Evolutionary conservation across 208 protist genomes (phyloP).

Genomic region (Trypanosoma conorhini): DNA sequence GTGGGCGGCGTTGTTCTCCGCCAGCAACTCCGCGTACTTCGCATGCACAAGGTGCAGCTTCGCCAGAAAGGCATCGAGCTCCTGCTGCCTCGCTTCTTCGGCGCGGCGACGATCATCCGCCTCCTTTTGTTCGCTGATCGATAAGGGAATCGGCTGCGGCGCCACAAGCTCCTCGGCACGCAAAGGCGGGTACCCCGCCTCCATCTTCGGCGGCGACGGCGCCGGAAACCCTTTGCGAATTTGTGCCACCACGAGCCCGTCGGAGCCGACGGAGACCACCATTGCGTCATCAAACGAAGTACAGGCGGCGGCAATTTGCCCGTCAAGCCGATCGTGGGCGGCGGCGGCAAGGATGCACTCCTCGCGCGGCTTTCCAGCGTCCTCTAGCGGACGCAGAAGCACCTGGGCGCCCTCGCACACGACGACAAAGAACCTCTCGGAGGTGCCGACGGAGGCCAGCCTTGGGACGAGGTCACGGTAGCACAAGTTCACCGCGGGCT

Average conservation of each 20-base stretch:
- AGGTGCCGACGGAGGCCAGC: conserved; percentile 33
- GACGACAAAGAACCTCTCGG: conserved; percentile 35
- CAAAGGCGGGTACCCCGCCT: background rate
- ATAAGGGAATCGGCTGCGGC: conserved; percentile 34
- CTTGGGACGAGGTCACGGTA: conserved; percentile 60
- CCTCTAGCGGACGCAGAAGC: conserved; percentile 32
- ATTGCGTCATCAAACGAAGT: conserved; percentile 87
- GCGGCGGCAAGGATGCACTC: conserved; percentile 36
- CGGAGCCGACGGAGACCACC: conserved; percentile 83
- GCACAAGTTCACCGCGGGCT: conserved; percentile 84
- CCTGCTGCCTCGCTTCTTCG: conserved; percentile 61
- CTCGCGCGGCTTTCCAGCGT: background rate
- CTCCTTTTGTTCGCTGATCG: conserved; percentile 94
- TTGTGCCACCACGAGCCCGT: conserved; percentile 92
- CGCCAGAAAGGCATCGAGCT: conserved; percentile 71
- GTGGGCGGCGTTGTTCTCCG: conserved; percentile 69
- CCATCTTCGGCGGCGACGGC: conserved; percentile 16
- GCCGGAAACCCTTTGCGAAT: conserved; percentile 35
- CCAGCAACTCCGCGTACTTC: conserved; percentile 65
- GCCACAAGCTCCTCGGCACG: conserved; percentile 22
- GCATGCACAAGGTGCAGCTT: conserved; percentile 64
- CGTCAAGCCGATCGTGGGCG: conserved; percentile 85
- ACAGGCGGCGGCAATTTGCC: conserved; percentile 51
- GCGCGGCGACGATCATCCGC: conserved; percentile 79
- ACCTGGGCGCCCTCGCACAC: conserved; percentile 42